These are phyloP conservation scores for Asterionellopsis glacialis DNA, from an alignment of 108 stramenopile genomes.

Conservation along the genomic window DNA sequence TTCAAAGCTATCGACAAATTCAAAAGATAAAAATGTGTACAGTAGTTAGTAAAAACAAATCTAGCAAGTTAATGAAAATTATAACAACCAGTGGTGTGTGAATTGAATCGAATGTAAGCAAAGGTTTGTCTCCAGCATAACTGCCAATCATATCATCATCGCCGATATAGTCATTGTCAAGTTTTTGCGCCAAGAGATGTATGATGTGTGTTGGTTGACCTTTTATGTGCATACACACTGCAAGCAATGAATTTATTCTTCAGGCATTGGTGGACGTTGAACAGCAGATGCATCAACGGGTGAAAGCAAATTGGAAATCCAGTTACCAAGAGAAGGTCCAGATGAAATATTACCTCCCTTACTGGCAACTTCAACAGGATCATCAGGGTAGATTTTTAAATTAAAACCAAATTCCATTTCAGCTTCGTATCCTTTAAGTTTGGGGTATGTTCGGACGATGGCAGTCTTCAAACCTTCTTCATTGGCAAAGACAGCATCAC, in stretches of 20 bases:
- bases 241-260: neutral
- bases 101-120: no score
- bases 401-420: conserved; percentile 89
- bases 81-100: no score
- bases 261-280: conserved; percentile 11
- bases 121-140: no score
- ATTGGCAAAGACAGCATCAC: conserved; percentile 77
- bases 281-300: conserved; percentile 67
- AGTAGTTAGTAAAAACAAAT: no score
- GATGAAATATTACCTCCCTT: conserved; percentile 51
- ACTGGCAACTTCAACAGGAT: conserved; percentile 76
- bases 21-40: no score
- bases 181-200: no score
- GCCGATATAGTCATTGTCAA: no score
- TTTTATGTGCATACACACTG: no score
- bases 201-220: no score
- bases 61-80: no score
- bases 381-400: conserved; percentile 83
- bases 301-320: conserved; percentile 71
- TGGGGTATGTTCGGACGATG: conserved; percentile 68
- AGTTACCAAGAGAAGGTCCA: conserved; percentile 42
- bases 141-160: no score
- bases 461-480: conserved; percentile 54
- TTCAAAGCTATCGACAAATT: no score
- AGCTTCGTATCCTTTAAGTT: conserved; percentile 56